Base-by-base conservation (phyloP, 345 rosid species). In the Xanthoceras sorbifolium region DNA sequence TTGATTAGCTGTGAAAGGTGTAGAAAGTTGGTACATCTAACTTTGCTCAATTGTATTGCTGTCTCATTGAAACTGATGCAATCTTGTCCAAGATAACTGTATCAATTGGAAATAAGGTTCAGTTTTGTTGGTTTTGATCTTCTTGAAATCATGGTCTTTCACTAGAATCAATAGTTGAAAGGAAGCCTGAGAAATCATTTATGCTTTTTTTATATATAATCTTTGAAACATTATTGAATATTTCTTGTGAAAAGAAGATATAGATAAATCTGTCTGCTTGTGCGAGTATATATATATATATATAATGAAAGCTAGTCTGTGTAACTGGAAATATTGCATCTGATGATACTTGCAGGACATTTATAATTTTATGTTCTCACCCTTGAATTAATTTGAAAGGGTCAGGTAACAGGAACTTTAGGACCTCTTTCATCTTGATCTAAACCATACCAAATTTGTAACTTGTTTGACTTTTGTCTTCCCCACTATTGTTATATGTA, bases 61-160 rank as follows among this genome's bases (percentile, higher is more conserved):
- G 28, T 57, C 62, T 57, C 62, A 57, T 22, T 17, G 23, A n/a
- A 15, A 54, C 59, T 54, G 59, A n/a, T 54, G 17, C 59, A 18
- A 6, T 54, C 3, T 11, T 62, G 17, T 17, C 23, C 20, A 20
- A 63, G 67, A 15, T 20, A 29, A 15, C 3, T 63, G 34, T 31
- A 29, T 28, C 29, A 52, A 28, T 18, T 50, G 28, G 73, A 70
- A 70, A 50, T 63, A 64, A 29, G 38, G 73, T 28, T 50, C 28
- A 26, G 5, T 15, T 6, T 20, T 25, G 73, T 48, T 48, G 36
- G 42, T 29, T 29, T 54, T 17, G 0, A 69, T 69, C 38, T 50
- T 46, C 42, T 17, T 7, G 22, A 28, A 8, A 28, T 25, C 12
- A 68, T 68, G 15, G n/a, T 26, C 22, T 48, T 69, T 6, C 59